phyloP scores from a whole-genome alignment of 1,139 yeast species.

The Geotrichum carabidarum region DNA sequence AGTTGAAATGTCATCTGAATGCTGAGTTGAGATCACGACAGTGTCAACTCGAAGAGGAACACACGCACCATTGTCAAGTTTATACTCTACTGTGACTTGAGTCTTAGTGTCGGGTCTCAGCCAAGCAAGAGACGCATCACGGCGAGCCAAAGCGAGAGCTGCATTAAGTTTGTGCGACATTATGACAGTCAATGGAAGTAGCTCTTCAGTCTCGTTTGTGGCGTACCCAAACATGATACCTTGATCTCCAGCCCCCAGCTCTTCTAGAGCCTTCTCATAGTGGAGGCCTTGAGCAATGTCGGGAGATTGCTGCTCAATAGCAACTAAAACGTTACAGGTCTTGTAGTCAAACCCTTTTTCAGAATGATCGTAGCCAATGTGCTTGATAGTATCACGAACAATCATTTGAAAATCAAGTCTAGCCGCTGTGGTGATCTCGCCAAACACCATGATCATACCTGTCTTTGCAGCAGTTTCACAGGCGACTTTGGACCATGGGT shows the following conservation, averaged over 20 bases:
- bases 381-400: conserved; percentile 96
- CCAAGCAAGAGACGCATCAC: conserved; percentile 92
- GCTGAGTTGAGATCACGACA: conserved; percentile 95
- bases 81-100: conserved; percentile 96
- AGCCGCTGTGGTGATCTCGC: conserved; percentile 98
- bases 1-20: conserved; percentile 90
- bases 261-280: conserved; percentile 93
- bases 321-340: conserved; percentile 97
- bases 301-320: conserved; percentile 98
- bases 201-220: conserved; percentile 96
- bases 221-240: conserved; percentile 99
- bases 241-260: conserved; percentile 99
- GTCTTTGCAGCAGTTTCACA: conserved; percentile 99
- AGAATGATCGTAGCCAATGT: conserved; percentile 94
- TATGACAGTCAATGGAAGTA: conserved; percentile 89
- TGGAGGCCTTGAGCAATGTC: conserved; percentile 99
- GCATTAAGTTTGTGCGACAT: conserved; percentile 94
- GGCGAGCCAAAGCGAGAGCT: conserved; percentile 95
- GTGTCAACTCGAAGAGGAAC: conserved; percentile 96
- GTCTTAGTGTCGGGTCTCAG: conserved; percentile 99
- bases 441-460: conserved; percentile 98
- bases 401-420: conserved; percentile 92
- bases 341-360: conserved; percentile 98
- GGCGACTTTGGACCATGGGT: conserved; percentile 97
- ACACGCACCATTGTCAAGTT: conserved; percentile 90